Base-by-base conservation (phyloP, 1,284 basidiomycete species). In the Cryptococcus sp. region DNA sequence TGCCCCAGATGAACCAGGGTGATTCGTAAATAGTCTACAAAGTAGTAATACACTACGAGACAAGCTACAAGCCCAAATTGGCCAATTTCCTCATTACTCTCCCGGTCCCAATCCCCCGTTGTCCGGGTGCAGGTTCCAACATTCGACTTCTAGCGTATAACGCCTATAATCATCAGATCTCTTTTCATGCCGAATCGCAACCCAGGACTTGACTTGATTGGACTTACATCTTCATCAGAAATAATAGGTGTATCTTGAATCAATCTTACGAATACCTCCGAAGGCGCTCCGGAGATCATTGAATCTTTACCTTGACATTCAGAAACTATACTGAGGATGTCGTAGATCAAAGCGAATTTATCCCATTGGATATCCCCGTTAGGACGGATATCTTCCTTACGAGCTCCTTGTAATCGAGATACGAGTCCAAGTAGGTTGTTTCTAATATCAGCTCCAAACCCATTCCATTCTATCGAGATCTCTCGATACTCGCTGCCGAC, bases 291-390 rank as follows among this genome's bases (percentile, higher is more conserved):
- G 10, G 54, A 52, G 0, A 63, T 59, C 25, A 62, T 60, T 1
- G 64, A 45, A 1, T 64, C 69, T 21, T 56, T 53, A 2, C 55
- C 36, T 41, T 72, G 70, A 54, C 70, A 73, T n/a, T 68, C 65
- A 9, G 55, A 36, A 41, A 73, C 68, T 48, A 65, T 54, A 3
- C 54, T 45, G 11, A 73, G 46, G 11, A 72, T 70, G 52, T 70
- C 65, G 16, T 62, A 66, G 50, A 72, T 67, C 32, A 56, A 56
- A 4, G 57, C 51, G 49, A 73, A 73, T 54, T 73, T 73, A 55
- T 67, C 67, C 71, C 71, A 73, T 52, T 58, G 56, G 13, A 69
- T 57, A 21, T 47, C 42, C 7, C 64, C 67, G 43, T 71, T 65
- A 32, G 54, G 55, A 2, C 68, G 56, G 1, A 50, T 49, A 57